Percentiles rank a stretch among this genome's conserved stretches.
Conservation (phyloP, 2,329 filamentous ascomycete genomes). For the Aspergillus sp. region DNA sequence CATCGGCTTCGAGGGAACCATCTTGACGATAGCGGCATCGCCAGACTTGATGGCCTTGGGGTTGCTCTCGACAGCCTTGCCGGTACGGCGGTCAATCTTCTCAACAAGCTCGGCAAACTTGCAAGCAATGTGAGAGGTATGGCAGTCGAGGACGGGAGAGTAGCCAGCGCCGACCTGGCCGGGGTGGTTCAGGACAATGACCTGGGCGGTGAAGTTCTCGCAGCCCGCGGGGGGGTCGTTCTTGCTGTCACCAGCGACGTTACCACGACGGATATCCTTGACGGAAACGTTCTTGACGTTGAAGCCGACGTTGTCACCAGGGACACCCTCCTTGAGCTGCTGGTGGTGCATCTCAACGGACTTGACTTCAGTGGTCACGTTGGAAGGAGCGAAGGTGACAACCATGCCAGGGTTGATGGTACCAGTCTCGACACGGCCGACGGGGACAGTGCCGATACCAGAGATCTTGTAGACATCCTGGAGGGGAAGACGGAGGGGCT, state of each 20-base stretch:
- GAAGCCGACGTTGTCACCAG: slow-evolving; percentile 99
- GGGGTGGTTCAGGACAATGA: slow-evolving; percentile 99
- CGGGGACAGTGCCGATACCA: slow-evolving; percentile 98
- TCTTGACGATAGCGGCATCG: slow-evolving; percentile 99
- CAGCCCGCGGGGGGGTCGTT: slow-evolving; percentile 86
- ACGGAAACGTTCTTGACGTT: slow-evolving; percentile 99
- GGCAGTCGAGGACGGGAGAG: slow-evolving; percentile 98
- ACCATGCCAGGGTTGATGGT: slow-evolving; percentile 72
- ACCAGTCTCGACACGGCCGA: slow-evolving; percentile 99
- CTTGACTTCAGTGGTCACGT: slow-evolving; percentile 99
- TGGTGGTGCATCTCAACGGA: slow-evolving; percentile 99
- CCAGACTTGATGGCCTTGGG: slow-evolving; percentile 99
- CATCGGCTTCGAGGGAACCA: slow-evolving; percentile 99
- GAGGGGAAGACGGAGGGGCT: slow-evolving; percentile 99
- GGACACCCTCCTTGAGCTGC: slow-evolving; percentile 88
- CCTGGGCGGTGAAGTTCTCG: slow-evolving; percentile 97
- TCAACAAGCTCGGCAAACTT: slow-evolving; percentile 98
- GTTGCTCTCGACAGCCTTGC: slow-evolving; percentile 81
- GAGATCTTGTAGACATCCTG: slow-evolving; percentile 99
- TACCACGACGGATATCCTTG: slow-evolving; percentile 99
- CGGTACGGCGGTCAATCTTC: slow-evolving; percentile 99
- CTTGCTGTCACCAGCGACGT: slow-evolving; percentile 99
- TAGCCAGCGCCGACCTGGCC: slow-evolving; percentile 99
- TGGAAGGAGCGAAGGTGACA: slow-evolving; percentile 96
- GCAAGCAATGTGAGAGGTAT: slow-evolving; percentile 99